Base-by-base conservation (phyloP, 2,329 filamentous ascomycete species). In the Rutstroemia sydowiana region DNA sequence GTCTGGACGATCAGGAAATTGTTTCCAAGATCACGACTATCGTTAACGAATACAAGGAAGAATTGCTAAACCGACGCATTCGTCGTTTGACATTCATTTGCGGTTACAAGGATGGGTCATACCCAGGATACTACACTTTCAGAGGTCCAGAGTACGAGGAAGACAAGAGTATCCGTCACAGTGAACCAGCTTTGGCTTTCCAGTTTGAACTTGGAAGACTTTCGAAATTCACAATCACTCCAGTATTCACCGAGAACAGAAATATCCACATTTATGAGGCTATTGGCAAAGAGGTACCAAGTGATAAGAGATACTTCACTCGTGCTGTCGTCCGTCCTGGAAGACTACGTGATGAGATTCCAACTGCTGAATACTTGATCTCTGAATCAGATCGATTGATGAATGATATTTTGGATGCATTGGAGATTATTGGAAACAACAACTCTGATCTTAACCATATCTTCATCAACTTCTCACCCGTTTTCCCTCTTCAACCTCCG, bases 181-280 rank as follows among this genome's bases (percentile, higher is more conserved):
- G 82, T 59, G 93, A 98, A 73, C 93, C 93, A 46, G 92, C 93
- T 51, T 78, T 96, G 70, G 91, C 93, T 66, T 98, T 97, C 88
- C 93, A 98, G 77, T 87, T 97, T 69, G 93, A 98, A 73, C 84
- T 98, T 58, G 86, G 84, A 54, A 87, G 93, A 69, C 81, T 98
- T 28, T 87, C 87, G 66, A 97, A 96, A 75, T 98, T 98, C 81
- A 85, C 90, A 74, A 95, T 97, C 73, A 95, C 91, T 75, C 92
- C 93, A 2, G 90, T 98, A 47, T 98, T 98, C 74, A 97, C 93
- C 0, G 91, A 97, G 73, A 98, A 98, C 77, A 87, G 95, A 67
- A 97, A 95, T 73, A 96, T 98, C 59, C 93, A 98, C 75, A 91
- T 98, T 55, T 98, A 97, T 72, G 91, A 97, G 76, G 93, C 88